Evolutionary conservation across 108 stramenopile genomes (phyloP).

Genomic region (Poteriospumella lacustris): DNA sequence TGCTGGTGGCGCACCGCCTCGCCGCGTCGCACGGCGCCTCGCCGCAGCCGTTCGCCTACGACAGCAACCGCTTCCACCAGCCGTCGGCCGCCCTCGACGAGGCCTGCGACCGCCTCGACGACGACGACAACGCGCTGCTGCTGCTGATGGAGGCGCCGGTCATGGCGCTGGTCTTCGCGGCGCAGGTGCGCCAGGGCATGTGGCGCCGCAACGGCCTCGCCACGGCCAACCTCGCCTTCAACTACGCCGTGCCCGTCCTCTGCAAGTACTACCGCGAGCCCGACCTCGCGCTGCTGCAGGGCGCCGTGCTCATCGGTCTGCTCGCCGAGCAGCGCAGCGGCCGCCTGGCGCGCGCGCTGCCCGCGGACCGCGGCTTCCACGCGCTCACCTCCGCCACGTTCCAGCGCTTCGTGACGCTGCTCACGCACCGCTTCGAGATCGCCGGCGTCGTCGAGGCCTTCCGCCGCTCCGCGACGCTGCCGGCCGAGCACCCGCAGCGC

Average conservation of each 20-base stretch:
- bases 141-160: conserved; percentile 32
- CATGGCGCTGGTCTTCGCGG: conserved; percentile 44
- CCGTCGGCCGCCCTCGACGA: background rate
- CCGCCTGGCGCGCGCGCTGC: no score
- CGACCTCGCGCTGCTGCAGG: conserved; percentile 60
- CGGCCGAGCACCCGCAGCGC: no score
- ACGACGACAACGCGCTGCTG: conserved; percentile 23
- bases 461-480: no score
- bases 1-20: background rate
- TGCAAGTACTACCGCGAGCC: conserved; percentile 78
- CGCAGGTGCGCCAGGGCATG: conserved; percentile 77
- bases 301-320: no score
- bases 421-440: no score
- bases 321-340: no score
- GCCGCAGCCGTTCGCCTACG: background rate
- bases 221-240: conserved; percentile 69
- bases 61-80: background rate
- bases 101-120: conserved; percentile 32
- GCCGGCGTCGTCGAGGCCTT: no score
- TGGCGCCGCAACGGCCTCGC: conserved; percentile 87
- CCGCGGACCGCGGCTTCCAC: no score
- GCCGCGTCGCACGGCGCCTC: background rate
- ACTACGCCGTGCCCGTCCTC: conserved; percentile 85
- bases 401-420: no score
- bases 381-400: no score